These are phyloP conservation scores for Diophrys sp. DNA, from an alignment of 73 alveolate genomes.

Conservation along the genomic window DNA sequence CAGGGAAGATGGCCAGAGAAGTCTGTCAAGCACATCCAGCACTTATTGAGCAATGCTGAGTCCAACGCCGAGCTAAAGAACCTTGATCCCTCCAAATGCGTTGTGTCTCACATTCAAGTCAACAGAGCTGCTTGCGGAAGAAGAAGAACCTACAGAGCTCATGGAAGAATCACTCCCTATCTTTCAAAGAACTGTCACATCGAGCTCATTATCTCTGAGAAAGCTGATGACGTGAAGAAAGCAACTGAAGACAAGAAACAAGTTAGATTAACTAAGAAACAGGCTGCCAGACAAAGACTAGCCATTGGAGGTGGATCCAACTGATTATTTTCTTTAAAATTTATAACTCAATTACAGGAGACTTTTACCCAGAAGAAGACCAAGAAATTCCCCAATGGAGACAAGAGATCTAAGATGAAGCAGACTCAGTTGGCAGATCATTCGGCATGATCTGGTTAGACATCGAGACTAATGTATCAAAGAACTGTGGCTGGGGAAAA, in stretches of 20 bases:
- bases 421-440: too few relatives aligned
- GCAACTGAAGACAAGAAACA: conserved; percentile 70
- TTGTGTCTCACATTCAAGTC: conserved; percentile 82
- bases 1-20: conserved; percentile 96
- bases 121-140: conserved; percentile 95
- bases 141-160: conserved; percentile 99
- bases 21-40: conserved; percentile 80
- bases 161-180: conserved; percentile 96
- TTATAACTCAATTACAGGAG: too few relatives aligned
- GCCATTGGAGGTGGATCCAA: conserved; percentile 53
- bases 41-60: conserved; percentile 80
- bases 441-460: conserved; percentile 70
- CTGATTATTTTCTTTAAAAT: too few relatives aligned
- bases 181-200: conserved; percentile 88
- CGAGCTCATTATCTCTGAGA: conserved; percentile 84
- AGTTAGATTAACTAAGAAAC: conserved; percentile 61
- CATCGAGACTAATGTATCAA: conserved; percentile 72
- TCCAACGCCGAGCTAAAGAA: conserved; percentile 93
- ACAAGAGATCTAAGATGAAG: not conserved
- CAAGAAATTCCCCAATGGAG: conserved; percentile 30
- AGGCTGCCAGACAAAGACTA: conserved; percentile 72
- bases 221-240: conserved; percentile 85
- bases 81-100: conserved; percentile 81
- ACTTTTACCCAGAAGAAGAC: too few relatives aligned
- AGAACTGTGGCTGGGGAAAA: conserved; percentile 74